Evolutionary conservation across 148 eudicot species (phyloP).

Genomic region (Silene uniflora): DNA sequence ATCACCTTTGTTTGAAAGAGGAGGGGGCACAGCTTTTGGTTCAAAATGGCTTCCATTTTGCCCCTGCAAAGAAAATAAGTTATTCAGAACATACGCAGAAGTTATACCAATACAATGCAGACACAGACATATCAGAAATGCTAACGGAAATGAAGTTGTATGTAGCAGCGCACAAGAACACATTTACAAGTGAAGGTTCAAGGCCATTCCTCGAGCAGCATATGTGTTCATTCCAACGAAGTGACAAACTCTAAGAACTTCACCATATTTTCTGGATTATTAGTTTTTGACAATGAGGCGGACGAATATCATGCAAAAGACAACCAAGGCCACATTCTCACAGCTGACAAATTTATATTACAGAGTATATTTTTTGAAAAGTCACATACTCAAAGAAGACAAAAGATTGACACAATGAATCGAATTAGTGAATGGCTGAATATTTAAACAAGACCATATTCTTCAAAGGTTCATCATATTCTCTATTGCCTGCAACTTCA

Average conservation of each 20-base stretch:
- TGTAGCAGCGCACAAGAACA: neutral
- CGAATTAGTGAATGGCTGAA: neutral
- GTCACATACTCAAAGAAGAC: neutral
- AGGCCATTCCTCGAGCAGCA: neutral
- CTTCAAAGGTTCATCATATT: neutral
- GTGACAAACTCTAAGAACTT: neutral
- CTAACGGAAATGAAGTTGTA: neutral
- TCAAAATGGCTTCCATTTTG: constrained; percentile 98
- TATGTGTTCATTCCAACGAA: neutral
- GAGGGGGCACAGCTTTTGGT: constrained; percentile 83
- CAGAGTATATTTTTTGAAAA: too few relatives aligned
- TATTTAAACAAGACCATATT: neutral
- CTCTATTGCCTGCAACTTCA: neutral
- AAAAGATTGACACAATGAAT: neutral
- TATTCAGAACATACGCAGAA: neutral
- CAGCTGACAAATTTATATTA: too few relatives aligned
- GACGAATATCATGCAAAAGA: neutral
- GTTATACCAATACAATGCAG: neutral
- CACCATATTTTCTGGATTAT: neutral
- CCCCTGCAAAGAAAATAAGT: constrained; percentile 53
- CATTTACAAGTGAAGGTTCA: neutral
- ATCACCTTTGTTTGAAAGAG: constrained; percentile 83
- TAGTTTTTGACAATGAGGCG: neutral
- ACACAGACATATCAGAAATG: neutral
- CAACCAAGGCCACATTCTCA: neutral